Evolutionary conservation across 2,329 filamentous ascomycete genomes (phyloP), one percentile per base, ranked within the genome.

Genomic region (Diaporthe eres): DNA sequence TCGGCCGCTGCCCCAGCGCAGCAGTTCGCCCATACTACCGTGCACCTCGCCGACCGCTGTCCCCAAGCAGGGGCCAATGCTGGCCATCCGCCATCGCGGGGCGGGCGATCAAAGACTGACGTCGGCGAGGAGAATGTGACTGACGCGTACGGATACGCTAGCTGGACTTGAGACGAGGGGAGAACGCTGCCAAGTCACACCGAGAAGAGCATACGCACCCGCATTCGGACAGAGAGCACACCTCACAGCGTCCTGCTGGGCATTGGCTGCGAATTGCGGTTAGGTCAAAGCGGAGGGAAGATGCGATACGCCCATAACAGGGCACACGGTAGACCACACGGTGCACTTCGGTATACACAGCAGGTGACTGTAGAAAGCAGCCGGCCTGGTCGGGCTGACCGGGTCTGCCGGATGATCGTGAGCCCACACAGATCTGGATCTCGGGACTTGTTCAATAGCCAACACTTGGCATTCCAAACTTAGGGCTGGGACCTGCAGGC

Each of bases 351-450:
- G 47, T 55, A 55, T 42, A 31, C 10, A n/a, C 25, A 68, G 47
- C 47, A 68, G 65, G 47, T 53, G n/a, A 42, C 47, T 39, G 28
- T 37, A 39, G 34, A 55, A 55, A 55, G 9, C 65, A 55, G 28
- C 34, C n/a, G 34, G 65, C n/a, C n/a, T 42, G 31, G 65, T 39
- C 65, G 47, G 49, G 49, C 37, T 70, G 49, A 39, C 65, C 65
- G 49, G 65, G 65, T 55, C 34, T 55, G 31, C 49, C 65, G 65
- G 65, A 70, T 55, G 65, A 70, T 70, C 49, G 65, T 55, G 65
- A 70, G 65, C 47, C 65, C 65, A 70, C 65, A 70, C 65, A 70
- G 65, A 70, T 70, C 65, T 70, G 49, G 65, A 70, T 70, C 65
- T 70, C 65, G 65, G 65, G 65, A 70, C 47, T 70, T 70, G 65